Percentiles rank a stretch among this genome's conserved stretches.
Evolutionary conservation across 306 rosid genomes (phyloP).

Genomic region (Prunus mongolica): DNA sequence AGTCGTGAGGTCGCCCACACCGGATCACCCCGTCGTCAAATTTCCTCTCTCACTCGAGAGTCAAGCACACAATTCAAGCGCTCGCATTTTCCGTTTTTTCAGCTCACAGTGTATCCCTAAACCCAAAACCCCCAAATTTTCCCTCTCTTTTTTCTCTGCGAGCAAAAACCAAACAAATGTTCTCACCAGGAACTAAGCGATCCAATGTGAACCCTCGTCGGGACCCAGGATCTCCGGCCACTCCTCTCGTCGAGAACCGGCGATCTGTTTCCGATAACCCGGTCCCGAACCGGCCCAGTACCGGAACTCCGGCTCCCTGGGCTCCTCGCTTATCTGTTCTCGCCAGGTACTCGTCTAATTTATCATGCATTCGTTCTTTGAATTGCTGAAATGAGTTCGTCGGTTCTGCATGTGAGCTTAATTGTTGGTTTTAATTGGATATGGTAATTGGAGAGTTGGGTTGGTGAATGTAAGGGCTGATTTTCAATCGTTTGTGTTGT

Average conservation of each 20-base stretch:
- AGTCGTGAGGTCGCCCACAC: neutral
- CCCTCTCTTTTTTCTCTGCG: slow-evolving; percentile 20
- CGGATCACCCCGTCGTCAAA: neutral
- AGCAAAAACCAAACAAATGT: slow-evolving; percentile 40
- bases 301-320: slow-evolving; percentile 99
- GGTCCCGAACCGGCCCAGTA: slow-evolving; percentile 68
- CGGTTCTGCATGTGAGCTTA: neutral
- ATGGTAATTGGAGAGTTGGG: neutral
- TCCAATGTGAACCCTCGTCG: slow-evolving; percentile 33
- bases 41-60: neutral
- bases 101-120: slow-evolving; percentile 12
- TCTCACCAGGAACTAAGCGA: slow-evolving; percentile 72
- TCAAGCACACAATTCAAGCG: neutral
- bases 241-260: slow-evolving; percentile 47
- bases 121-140: slow-evolving; percentile 13
- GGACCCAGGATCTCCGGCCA: slow-evolving; percentile 54
- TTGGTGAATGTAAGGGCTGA: neutral
- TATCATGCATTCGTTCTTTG: neutral
- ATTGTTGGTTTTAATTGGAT: neutral
- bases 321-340: slow-evolving; percentile 89
- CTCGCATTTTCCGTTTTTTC: neutral
- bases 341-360: slow-evolving; percentile 50
- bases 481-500: slow-evolving; percentile 3
- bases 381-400: neutral
- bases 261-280: slow-evolving; percentile 26